Base-by-base conservation (phyloP, 2,329 filamentous ascomycete species). In the Colletotrichum camelliae region DNA sequence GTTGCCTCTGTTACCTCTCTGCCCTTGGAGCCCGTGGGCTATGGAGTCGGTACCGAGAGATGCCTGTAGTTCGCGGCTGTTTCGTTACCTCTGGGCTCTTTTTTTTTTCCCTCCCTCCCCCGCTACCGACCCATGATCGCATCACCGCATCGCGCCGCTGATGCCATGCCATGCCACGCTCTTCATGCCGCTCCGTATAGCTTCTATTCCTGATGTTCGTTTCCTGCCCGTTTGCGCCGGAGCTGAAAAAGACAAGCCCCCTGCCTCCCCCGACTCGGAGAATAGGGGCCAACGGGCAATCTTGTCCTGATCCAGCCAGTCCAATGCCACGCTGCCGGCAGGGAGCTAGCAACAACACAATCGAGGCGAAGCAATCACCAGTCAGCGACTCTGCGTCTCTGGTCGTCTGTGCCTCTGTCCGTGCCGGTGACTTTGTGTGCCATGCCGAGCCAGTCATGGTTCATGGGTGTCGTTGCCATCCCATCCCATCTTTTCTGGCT, bases 281-380 rank as follows among this genome's bases (percentile, higher is more conserved):
- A 61, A 61, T 62, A 71, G 52, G 61, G 61, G 39, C 29, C 37
- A 68, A 58, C 43, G 43, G 62, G 15, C 39, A 65, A 35, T 64
- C 69, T 68, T 72, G 69, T 58, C 69, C 57, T 66, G 27, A 58
- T 58, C 55, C 64, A 75, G 39, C 39, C 62, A 75, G 43, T 21
- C 52, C 66, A 70, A 74, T 70, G 35, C 61, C 66, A 55, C 65
- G 58, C 66, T 67, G 71, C 60, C 71, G 71, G 27, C 60, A 57
- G 60, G 74, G 35, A 74, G 71, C 66, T 70, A 76, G 52, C 33
- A 37, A 48, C 65, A 43, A 76, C 71, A 70, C 74, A 72, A 75
- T 70, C 31, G 74, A 74, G 74, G 74, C 74, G 74, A 76, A 76
- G 74, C 74, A 76, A 73, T 75, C 72, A 55, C 69, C 72, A 72